These are phyloP conservation scores for Colletotrichum sp. DNA, from an alignment of 2,329 filamentous ascomycete species.

Conservation along the genomic window DNA sequence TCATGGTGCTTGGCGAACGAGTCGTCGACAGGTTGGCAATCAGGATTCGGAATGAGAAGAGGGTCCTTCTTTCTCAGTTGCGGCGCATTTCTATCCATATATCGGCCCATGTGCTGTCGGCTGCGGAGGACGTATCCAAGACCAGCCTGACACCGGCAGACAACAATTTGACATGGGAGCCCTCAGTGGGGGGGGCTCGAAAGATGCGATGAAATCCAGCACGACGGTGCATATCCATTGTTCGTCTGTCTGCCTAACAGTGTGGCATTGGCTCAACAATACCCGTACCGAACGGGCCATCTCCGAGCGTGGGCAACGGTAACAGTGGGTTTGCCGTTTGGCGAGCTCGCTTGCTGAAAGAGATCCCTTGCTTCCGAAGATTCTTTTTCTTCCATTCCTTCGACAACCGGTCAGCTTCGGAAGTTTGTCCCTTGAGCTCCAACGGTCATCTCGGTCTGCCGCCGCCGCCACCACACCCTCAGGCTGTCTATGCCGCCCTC, in stretches of 20 bases:
- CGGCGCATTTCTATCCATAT: constrained; percentile 1
- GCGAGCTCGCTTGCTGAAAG: background rate
- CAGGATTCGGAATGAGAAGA: constrained; percentile 2
- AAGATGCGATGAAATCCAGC: constrained; percentile 14
- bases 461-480: background rate
- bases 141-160: constrained; percentile 16
- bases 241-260: background rate
- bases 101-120: constrained; percentile 12
- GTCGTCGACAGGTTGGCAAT: constrained; percentile 1
- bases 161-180: constrained; percentile 1
- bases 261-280: background rate
- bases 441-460: background rate
- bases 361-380: constrained; percentile 14
- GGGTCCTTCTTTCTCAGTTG: constrained; percentile 3
- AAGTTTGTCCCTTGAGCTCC: background rate
- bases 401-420: background rate
- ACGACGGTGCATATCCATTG: background rate
- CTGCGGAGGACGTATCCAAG: background rate
- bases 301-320: background rate
- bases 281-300: constrained; percentile 8
- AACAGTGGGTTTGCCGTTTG: background rate
- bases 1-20: constrained; percentile 6
- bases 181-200: background rate
- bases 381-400: constrained; percentile 17
- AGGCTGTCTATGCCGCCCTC: background rate